phyloP scores from a whole-genome alignment of 768 basidiomycete species.

The Sistotremastrum suecicum region DNA sequence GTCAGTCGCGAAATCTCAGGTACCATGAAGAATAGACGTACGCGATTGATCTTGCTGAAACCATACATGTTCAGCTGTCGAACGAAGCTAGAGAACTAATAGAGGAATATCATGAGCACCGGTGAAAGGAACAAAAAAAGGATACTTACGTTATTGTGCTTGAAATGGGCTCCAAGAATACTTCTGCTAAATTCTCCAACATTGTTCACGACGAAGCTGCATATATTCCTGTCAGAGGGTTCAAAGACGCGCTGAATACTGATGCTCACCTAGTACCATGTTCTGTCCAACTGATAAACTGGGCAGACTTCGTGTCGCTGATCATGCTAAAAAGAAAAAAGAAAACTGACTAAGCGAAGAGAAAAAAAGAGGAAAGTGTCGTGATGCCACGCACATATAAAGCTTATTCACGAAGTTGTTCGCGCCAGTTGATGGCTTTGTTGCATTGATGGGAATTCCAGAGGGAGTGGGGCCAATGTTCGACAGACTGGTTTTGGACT shows the following conservation, averaged over 20 bases:
- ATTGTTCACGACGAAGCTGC: slow-evolving; percentile 69
- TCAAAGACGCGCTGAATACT: not conserved
- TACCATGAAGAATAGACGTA: slow-evolving; percentile 20
- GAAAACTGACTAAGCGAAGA: slow-evolving; percentile 34
- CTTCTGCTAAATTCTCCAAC: slow-evolving; percentile 77
- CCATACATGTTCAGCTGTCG: slow-evolving; percentile 96
- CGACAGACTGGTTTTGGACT: slow-evolving; percentile 7
- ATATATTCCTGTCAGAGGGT: not conserved
- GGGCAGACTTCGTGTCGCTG: slow-evolving; percentile 63
- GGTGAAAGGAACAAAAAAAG: slow-evolving; percentile 1
- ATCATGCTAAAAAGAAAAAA: slow-evolving; percentile 50
- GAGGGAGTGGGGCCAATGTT: slow-evolving; percentile 1
- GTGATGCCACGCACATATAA: slow-evolving; percentile 24
- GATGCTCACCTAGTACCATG: slow-evolving; percentile 44
- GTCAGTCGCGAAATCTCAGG: not conserved
- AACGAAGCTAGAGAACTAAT: slow-evolving; percentile 84
- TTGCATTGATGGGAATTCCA: not conserved
- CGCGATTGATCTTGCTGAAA: slow-evolving; percentile 88
- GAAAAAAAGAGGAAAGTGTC: too few species aligned
- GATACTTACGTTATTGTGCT: slow-evolving; percentile 69
- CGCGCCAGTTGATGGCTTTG: slow-evolving; percentile 39
- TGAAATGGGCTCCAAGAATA: slow-evolving; percentile 78
- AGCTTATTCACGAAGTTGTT: slow-evolving; percentile 86
- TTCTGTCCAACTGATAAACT: slow-evolving; percentile 76
- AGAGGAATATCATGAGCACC: not conserved